Percentiles rank a stretch among this genome's conserved stretches.
Evolutionary conservation across 257 asterid genomes (phyloP).

Genomic region (Haberlea rhodopensis): DNA sequence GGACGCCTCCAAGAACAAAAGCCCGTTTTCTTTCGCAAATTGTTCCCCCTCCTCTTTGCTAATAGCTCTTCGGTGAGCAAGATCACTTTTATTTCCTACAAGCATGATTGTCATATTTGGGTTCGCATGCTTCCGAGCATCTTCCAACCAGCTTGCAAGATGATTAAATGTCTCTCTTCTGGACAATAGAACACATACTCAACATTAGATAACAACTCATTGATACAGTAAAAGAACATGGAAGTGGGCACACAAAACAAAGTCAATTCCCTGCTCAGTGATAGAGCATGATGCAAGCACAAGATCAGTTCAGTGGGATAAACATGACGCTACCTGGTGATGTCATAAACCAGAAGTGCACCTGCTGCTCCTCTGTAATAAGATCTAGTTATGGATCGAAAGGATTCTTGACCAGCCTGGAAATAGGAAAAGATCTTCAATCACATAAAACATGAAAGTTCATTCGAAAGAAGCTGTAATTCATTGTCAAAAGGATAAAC

Average conservation of each 20-base stretch:
- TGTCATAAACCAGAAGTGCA: conserved; percentile 65
- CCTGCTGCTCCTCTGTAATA: conserved; percentile 77
- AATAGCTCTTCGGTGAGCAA: conserved; percentile 70
- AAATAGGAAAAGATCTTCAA: neutral
- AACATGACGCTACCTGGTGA: conserved; percentile 39
- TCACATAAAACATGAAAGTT: neutral
- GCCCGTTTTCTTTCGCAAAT: conserved; percentile 78
- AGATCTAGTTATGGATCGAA: conserved; percentile 63
- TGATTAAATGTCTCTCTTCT: conserved; percentile 86
- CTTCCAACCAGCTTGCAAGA: conserved; percentile 80
- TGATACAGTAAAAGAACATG: conserved; percentile 7
- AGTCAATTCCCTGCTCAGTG: neutral
- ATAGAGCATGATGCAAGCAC: neutral
- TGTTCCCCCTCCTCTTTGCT: conserved; percentile 89
- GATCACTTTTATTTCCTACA: conserved; percentile 75
- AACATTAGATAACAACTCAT: conserved; percentile 4
- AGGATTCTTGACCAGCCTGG: conserved; percentile 71
- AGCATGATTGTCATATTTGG: conserved; percentile 79
- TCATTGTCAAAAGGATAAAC: neutral
- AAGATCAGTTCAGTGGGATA: neutral
- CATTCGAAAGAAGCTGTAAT: neutral
- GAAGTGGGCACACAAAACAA: neutral
- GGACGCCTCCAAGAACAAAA: conserved; percentile 66
- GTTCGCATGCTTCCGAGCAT: conserved; percentile 81
- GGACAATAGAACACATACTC: conserved; percentile 5